Percentiles rank a stretch among this genome's conserved stretches.
phyloP scores from a whole-genome alignment of 257 asterid genomes.

The Plectranthus barbatus region DNA sequence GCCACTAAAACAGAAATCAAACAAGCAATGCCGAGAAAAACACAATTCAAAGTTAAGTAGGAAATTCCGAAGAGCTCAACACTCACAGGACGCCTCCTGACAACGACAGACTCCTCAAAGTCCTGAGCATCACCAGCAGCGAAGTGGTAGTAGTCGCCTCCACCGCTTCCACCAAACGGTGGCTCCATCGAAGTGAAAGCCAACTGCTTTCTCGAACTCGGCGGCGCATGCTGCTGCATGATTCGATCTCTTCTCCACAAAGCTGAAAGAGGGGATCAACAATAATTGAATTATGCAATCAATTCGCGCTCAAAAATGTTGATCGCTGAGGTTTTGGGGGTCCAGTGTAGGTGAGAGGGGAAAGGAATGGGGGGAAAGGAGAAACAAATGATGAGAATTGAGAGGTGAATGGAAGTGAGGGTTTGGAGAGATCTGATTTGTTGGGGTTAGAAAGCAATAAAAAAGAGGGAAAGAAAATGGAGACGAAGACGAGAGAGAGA shows the following conservation, averaged over 20 bases:
- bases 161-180: conserved; percentile 42
- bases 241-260: conserved; percentile 24
- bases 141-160: conserved; percentile 60
- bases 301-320: conserved; percentile 10
- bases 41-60: background rate
- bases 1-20: background rate
- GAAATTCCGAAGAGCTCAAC: background rate
- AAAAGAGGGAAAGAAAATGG: conserved; percentile 26
- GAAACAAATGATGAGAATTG: conserved; percentile 4
- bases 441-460: conserved; percentile 39
- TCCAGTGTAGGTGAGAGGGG: background rate
- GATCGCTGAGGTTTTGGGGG: conserved; percentile 20
- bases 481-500: conserved; percentile 50
- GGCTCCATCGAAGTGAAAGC: conserved; percentile 58
- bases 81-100: conserved; percentile 69
- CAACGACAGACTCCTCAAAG: conserved; percentile 48
- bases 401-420: conserved; percentile 21
- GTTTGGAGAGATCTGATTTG: conserved; percentile 36
- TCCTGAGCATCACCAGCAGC: conserved; percentile 35
- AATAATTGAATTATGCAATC: conserved; percentile 1
- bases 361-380: background rate
- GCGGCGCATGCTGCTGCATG: conserved; percentile 41
- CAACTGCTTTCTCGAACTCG: conserved; percentile 51
- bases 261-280: conserved; percentile 12
- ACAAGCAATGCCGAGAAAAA: background rate